Conservation (phyloP, 345 rosid species). For the Eucalyptus rudis region DNA sequence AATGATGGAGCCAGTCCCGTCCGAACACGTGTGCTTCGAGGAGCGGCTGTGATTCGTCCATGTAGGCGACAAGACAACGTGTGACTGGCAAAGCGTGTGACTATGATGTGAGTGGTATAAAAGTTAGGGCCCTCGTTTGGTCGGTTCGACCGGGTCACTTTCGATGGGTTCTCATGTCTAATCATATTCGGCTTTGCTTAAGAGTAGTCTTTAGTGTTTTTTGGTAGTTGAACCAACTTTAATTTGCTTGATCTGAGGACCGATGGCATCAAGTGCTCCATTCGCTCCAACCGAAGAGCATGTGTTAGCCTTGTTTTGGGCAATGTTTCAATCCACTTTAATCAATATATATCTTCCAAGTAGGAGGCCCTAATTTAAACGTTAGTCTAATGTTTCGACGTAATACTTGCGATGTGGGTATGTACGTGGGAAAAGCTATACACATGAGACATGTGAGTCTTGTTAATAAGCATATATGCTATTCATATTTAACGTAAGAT, state of each 20-base stretch:
- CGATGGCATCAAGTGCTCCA: neutral
- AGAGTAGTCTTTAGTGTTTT: neutral
- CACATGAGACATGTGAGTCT: fast-evolving
- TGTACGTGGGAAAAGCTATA: neutral
- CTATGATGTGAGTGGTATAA: neutral
- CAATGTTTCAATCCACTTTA: neutral
- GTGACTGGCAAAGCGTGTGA: constrained; percentile 14
- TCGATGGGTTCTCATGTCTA: neutral
- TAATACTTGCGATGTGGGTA: neutral
- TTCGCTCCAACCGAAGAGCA: neutral
- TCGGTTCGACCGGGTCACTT: neutral
- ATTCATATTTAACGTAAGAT: fast-evolving
- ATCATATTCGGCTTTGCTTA: neutral
- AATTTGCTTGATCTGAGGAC: neutral
- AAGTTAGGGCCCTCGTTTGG: neutral
- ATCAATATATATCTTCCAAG: neutral
- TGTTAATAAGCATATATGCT: neutral
- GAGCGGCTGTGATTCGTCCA: constrained; percentile 32
- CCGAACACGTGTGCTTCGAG: constrained; percentile 14
- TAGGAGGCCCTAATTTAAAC: neutral
- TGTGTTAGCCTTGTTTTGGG: neutral
- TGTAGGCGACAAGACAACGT: neutral
- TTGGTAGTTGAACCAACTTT: neutral
- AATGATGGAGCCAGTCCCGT: neutral
- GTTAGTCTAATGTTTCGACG: fast-evolving